Evolutionary conservation across 371 early-diverging fungal species (phyloP), one percentile per base, ranked within the genome.

Genomic region (Lichtheimia hyalospora): DNA sequence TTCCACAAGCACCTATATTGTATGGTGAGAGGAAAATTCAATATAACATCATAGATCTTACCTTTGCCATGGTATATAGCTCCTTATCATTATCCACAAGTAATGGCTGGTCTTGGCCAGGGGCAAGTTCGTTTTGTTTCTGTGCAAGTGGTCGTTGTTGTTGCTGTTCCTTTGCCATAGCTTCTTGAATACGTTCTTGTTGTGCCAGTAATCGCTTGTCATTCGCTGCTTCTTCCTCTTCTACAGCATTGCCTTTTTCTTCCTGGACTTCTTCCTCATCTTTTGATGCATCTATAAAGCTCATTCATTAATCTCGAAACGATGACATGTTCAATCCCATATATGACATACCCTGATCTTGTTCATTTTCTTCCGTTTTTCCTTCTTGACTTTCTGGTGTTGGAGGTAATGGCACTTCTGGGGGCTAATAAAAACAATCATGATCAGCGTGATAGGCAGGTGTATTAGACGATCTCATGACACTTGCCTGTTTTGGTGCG

Each of bases 71-170:
- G 20, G 73, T 75, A 23, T 64, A 67, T 34, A 89, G 51, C 34
- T 87, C 89, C 25, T 68, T 62, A 57, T 84, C 86, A 27, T 83
- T 74, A 50, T 84, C 84, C 13, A 74, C 74, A 21, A 77, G 60
- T 3, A 82, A 64, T 3, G 79, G 78, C 3, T 67, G 68, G 52
- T 67, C 70, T 6, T 58, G 60, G 15, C 55, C 28, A 6, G 55
- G 40, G 25, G 49, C 42, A 6, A 62, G 49, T 28, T 65, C 69
- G 21, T 61, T 68, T 51, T 64, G 62, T 48, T 71, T 69, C 61
- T 63, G 69, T 16, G 62, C 58, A 12, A 68, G 61, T 14, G 74
- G 67, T 23, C 58, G 14, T 46, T 69, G 53, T 21, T 64, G 50
- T 21, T 66, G 50, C 24, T 68, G 56, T 12, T 61, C 49, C 57